Evolutionary conservation across 106 monocot genomes (phyloP).

Genomic region (Triglochin maritima): DNA sequence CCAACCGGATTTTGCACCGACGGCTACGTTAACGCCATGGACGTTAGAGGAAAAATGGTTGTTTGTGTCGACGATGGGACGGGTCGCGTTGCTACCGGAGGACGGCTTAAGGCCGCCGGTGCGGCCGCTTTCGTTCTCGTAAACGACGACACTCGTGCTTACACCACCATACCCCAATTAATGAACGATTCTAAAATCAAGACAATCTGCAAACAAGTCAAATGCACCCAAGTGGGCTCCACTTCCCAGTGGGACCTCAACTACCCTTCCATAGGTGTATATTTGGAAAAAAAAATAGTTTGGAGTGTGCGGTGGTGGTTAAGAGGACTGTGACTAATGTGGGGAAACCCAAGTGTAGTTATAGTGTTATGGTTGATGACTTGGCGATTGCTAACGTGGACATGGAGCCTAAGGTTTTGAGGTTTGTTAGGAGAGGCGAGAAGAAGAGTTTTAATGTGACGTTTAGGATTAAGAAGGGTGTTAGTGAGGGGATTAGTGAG

Average conservation of each 20-base stretch:
- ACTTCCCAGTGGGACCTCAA: slow-evolving; percentile 26
- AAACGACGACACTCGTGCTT: slow-evolving; percentile 14
- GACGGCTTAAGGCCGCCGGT: slow-evolving; percentile 43
- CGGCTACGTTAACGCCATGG: not conserved
- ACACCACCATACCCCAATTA: no score
- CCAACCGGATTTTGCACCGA: not conserved
- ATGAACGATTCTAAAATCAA: slow-evolving; percentile 67
- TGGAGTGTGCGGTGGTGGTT: not conserved
- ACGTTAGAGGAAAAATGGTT: slow-evolving; percentile 52
- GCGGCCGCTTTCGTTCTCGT: slow-evolving; percentile 62
- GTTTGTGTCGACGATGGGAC: slow-evolving; percentile 45
- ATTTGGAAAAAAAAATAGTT: not conserved
- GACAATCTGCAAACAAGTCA: no score
- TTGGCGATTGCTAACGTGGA: slow-evolving; percentile 30
- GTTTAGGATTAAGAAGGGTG: no score
- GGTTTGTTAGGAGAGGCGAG: slow-evolving; percentile 27
- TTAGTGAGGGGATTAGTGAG: slow-evolving; percentile 20
- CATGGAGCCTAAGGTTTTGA: slow-evolving; percentile 42
- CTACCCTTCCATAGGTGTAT: slow-evolving; percentile 72
- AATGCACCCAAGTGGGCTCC: no score
- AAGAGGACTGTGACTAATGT: slow-evolving; percentile 62
- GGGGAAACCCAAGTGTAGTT: slow-evolving; percentile 43
- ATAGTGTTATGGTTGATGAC: slow-evolving; percentile 37
- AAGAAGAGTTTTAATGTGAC: not conserved
- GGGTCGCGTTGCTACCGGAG: slow-evolving; percentile 32